These are phyloP conservation scores for Discostella stelligera DNA, from an alignment of 352 stramenopile species.

Conservation along the genomic window DNA sequence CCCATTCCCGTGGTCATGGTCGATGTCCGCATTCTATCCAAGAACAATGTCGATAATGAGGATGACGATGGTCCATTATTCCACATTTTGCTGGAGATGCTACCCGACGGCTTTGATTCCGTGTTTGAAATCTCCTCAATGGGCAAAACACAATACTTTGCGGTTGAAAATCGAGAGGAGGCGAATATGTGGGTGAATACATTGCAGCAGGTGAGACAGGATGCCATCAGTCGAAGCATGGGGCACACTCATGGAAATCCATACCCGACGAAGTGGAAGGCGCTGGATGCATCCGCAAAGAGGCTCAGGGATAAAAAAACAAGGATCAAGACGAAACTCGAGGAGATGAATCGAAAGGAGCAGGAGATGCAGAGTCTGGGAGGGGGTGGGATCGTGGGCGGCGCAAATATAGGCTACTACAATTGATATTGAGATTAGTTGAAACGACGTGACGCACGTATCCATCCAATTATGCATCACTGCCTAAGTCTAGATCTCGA, in stretches of 20 bases:
- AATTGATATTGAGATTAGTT: constrained; percentile 5
- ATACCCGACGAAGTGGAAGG: constrained; percentile 63
- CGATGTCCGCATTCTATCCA: constrained; percentile 29
- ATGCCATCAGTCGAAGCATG: constrained; percentile 68
- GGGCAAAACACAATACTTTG: constrained; percentile 70
- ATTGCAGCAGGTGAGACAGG: constrained; percentile 58
- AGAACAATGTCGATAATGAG: constrained; percentile 13
- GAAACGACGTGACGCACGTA: neutral
- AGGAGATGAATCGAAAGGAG: constrained; percentile 42
- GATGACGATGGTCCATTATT: constrained; percentile 22
- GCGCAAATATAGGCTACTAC: constrained; percentile 20
- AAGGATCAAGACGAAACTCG: constrained; percentile 46
- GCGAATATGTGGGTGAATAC: constrained; percentile 63
- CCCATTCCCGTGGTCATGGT: constrained; percentile 49
- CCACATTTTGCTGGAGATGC: constrained; percentile 21
- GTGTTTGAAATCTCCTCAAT: constrained; percentile 64
- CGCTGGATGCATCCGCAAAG: constrained; percentile 64
- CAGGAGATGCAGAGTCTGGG: constrained; percentile 46
- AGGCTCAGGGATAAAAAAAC: constrained; percentile 42
- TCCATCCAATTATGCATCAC: constrained; percentile 16
- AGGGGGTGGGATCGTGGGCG: neutral
- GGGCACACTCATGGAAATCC: constrained; percentile 63
- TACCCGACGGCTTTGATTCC: constrained; percentile 45
- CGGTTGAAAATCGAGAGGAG: constrained; percentile 62
- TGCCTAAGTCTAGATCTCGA: constrained; percentile 18